Evolutionary conservation across 1,139 yeast genomes (phyloP).

Genomic region (Sugiyamaella novakii): DNA sequence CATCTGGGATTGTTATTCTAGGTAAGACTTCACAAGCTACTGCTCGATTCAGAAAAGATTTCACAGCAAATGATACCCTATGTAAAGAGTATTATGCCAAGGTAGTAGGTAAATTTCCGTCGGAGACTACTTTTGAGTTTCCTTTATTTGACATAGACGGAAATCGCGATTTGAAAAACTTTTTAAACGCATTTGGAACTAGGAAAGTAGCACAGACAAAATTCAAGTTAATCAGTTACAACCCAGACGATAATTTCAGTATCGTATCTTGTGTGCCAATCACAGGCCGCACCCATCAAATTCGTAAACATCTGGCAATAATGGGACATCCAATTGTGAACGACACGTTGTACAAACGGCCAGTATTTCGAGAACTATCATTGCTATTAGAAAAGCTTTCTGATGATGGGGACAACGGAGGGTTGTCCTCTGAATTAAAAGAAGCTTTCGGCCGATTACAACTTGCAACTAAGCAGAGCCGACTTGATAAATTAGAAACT

Average conservation of each 20-base stretch:
- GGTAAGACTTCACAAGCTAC: slow-evolving; percentile 83
- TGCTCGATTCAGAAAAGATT: slow-evolving; percentile 66
- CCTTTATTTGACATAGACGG: slow-evolving; percentile 76
- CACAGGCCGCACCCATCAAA: slow-evolving; percentile 95
- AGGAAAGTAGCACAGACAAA: slow-evolving; percentile 55
- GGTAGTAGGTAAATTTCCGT: slow-evolving; percentile 81
- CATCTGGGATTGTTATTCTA: slow-evolving; percentile 89
- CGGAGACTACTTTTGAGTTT: slow-evolving; percentile 50
- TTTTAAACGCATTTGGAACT: slow-evolving; percentile 52
- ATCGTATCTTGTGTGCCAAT: slow-evolving; percentile 78
- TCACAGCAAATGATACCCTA: slow-evolving; percentile 66
- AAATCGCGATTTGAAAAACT: slow-evolving; percentile 56
- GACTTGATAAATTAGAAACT: slow-evolving; percentile 48
- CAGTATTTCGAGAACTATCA: slow-evolving; percentile 64
- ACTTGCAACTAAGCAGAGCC: slow-evolving; percentile 3
- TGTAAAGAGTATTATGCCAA: slow-evolving; percentile 81
- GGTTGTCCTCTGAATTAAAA: not conserved
- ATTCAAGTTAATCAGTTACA: slow-evolving; percentile 31
- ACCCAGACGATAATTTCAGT: slow-evolving; percentile 48
- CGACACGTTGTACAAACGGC: slow-evolving; percentile 79
- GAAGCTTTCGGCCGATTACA: not conserved
- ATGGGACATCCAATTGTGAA: slow-evolving; percentile 89
- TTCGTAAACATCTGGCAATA: slow-evolving; percentile 84
- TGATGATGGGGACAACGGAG: not conserved
- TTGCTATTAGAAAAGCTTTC: slow-evolving; percentile 4